Percentiles rank a stretch among this genome's conserved stretches.
Conservation (phyloP, 2,329 filamentous ascomycete genomes). For the Aciculosporium take region DNA sequence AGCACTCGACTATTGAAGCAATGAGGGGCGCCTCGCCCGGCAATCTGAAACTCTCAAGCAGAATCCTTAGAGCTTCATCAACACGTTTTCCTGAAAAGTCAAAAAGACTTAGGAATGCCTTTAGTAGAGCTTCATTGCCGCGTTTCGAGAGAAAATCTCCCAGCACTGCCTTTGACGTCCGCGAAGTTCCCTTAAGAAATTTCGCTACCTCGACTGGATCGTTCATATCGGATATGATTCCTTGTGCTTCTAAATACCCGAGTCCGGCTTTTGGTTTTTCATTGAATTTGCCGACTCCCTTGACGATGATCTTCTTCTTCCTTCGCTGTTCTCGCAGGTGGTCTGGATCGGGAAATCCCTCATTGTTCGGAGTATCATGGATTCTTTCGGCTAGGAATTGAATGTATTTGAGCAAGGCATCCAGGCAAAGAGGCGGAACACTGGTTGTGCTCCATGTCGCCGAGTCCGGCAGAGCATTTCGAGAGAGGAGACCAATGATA, state of each 20-base stretch:
- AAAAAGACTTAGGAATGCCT: slow-evolving; percentile 74
- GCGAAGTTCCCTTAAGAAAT: slow-evolving; percentile 76
- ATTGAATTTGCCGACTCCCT: slow-evolving; percentile 83
- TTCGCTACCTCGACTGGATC: slow-evolving; percentile 67
- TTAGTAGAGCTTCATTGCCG: slow-evolving; percentile 71
- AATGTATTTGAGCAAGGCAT: slow-evolving; percentile 79
- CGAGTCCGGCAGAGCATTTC: slow-evolving; percentile 92
- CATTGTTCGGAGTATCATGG: slow-evolving; percentile 49
- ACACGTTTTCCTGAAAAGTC: slow-evolving; percentile 77
- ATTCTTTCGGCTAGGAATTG: slow-evolving; percentile 84
- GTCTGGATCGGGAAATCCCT: slow-evolving; percentile 52
- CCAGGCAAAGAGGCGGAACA: slow-evolving; percentile 85
- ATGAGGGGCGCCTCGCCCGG: slow-evolving; percentile 90
- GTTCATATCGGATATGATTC: slow-evolving; percentile 64
- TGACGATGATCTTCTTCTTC: slow-evolving; percentile 78
- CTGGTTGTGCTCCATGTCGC: slow-evolving; percentile 98
- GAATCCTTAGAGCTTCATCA: slow-evolving; percentile 72
- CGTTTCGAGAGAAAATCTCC: slow-evolving; percentile 90
- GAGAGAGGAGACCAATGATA: slow-evolving; percentile 78
- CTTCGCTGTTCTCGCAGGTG: slow-evolving; percentile 56
- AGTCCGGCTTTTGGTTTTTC: slow-evolving; percentile 84
- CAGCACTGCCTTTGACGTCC: slow-evolving; percentile 78
- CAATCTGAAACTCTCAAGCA: slow-evolving; percentile 86
- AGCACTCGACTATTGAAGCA: slow-evolving; percentile 77
- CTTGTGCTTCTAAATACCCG: slow-evolving; percentile 69